Evolutionary conservation across 306 rosid genomes (phyloP), one percentile per base, ranked within the genome.

Genomic region (Lathyrus sativus): DNA sequence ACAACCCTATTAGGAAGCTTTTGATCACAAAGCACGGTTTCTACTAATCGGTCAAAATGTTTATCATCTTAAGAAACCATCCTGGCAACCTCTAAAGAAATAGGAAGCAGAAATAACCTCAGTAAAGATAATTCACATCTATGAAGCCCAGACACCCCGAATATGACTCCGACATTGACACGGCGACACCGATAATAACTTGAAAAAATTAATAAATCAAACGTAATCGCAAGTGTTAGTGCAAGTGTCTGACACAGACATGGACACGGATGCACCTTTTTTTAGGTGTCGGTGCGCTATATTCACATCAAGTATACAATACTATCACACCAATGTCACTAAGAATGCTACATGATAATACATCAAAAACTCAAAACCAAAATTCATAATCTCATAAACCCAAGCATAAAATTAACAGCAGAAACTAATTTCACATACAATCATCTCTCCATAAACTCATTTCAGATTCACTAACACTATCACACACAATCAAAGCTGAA

Each of bases 341-440:
- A 38, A 45, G 60, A 69, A 62, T 22, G 66, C 37, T 9, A 35
- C 35, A 31, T n/a, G 69, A 62, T 31, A 4, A 4, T 4, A 33
- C 38, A 50, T 43, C 33, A 44, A 13, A 60, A 35, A 26, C 76
- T 28, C 8, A 10, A 15, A 55, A 22, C 29, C 9, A 17, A 55
- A 35, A 11, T 65, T 46, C 8, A 38, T 56, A 19, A 19, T 19
- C 56, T 33, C 11, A 28, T 12, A 56, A 56, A 55, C 56, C 63
- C 60, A 44, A n/a, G 70, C 59, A 57, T 44, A 57, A 38, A 62
- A 68, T 42, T 59, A 73, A 64, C 17, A 42, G 57, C 58, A 50
- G 9, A 9, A 37, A 55, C 56, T 18, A 22, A n/a, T 14, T 61
- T 49, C 11, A 35, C 37, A 44, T 2, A 11, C 56, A 50, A 73